Conservation (phyloP, 2,329 filamentous ascomycete genomes). For the Calonectria fujianensis region DNA sequence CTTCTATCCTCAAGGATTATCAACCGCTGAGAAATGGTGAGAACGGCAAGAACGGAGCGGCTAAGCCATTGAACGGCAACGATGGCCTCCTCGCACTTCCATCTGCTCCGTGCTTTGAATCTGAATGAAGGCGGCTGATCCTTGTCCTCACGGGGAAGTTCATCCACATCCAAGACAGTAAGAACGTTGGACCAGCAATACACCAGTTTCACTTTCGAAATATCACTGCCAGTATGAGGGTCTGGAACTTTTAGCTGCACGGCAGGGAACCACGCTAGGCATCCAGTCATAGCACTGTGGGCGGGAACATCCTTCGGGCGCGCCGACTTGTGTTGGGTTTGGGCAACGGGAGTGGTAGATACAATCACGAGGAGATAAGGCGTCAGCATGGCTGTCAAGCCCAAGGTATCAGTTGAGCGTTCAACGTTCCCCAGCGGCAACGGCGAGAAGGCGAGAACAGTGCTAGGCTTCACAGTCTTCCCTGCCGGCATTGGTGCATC, state of each 20-base stretch:
- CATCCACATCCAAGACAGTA: slow-evolving; percentile 91
- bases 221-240: slow-evolving; percentile 77
- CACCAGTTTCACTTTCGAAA: slow-evolving; percentile 89
- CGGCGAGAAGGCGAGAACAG: slow-evolving; percentile 92
- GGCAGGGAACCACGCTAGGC: slow-evolving; percentile 96
- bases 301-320: slow-evolving; percentile 93
- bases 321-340: slow-evolving; percentile 95
- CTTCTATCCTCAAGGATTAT: slow-evolving; percentile 93
- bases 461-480: slow-evolving; percentile 90
- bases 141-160: slow-evolving; percentile 79
- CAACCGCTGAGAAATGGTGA: slow-evolving; percentile 95
- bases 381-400: slow-evolving; percentile 94
- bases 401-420: slow-evolving; percentile 89
- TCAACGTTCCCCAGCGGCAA: slow-evolving; percentile 96
- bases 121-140: slow-evolving; percentile 86
- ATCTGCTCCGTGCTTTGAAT: slow-evolving; percentile 89
- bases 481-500: slow-evolving; percentile 77
- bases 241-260: slow-evolving; percentile 91
- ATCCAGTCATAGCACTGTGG: slow-evolving; percentile 94
- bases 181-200: slow-evolving; percentile 99
- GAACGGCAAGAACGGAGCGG: slow-evolving; percentile 90
- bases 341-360: slow-evolving; percentile 95
- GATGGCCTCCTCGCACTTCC: slow-evolving; percentile 96
- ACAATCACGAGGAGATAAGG: slow-evolving; percentile 97
- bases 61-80: slow-evolving; percentile 98